Conservation (phyloP, 495 filamentous ascomycete species). For the Penicillium ucsense region DNA sequence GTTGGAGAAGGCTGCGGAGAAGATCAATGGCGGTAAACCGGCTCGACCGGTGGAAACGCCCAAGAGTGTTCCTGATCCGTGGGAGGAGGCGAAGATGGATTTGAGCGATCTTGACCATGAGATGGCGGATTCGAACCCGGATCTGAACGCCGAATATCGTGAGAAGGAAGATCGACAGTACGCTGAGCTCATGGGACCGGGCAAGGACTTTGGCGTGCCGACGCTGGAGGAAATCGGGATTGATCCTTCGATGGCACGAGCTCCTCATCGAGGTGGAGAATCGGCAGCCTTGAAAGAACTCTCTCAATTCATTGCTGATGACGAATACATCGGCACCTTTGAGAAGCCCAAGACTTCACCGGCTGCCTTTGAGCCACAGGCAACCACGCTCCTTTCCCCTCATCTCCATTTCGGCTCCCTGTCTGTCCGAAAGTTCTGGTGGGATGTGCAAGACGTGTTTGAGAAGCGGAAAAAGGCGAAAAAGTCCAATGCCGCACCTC, state of each 20-base stretch:
- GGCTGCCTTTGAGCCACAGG: conserved; percentile 55
- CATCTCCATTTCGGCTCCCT: conserved; percentile 63
- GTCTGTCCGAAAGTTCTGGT: conserved; percentile 55
- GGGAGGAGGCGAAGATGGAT: conserved; percentile 32
- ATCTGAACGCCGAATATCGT: conserved; percentile 46
- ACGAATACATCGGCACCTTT: conserved; percentile 56
- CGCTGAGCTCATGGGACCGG: conserved; percentile 46
- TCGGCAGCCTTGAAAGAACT: conserved; percentile 44
- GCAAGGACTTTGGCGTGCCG: conserved; percentile 50
- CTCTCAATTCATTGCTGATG: conserved; percentile 40
- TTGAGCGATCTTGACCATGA: conserved; percentile 43
- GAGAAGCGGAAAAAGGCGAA: conserved; percentile 32
- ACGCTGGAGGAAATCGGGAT: conserved; percentile 56
- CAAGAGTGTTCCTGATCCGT: conserved; percentile 47
- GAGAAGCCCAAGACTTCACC: conserved; percentile 63
- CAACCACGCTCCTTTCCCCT: conserved; percentile 58
- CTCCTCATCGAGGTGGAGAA: conserved; percentile 55
- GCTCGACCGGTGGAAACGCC: conserved; percentile 47
- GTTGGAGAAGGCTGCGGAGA: conserved; percentile 40
- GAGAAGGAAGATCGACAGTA: conserved; percentile 42
- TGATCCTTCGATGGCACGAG: conserved; percentile 34
- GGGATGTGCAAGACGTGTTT: conserved; percentile 49
- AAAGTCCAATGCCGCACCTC: conserved; percentile 41
- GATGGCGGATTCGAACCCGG: conserved; percentile 29
- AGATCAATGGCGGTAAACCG: conserved; percentile 38